Evolutionary conservation across 306 rosid species (phyloP).

Genomic region (Vigna trinervia): DNA sequence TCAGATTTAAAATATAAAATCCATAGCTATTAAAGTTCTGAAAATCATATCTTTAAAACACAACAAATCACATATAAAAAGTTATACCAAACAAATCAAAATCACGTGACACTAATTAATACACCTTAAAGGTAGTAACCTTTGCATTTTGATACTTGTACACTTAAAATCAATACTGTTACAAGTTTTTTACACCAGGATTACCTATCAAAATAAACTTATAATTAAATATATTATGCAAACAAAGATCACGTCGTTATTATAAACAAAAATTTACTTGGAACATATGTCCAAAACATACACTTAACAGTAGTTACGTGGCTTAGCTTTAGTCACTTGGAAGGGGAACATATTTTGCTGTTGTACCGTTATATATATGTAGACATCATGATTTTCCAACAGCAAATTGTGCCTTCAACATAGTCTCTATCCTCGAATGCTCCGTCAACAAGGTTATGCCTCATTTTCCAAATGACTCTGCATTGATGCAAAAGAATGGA

Average conservation of each 20-base stretch:
- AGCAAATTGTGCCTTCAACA: conserved; percentile 1
- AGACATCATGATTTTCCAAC: conserved; percentile 2
- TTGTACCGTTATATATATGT: background rate
- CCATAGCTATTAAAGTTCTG: too few species aligned
- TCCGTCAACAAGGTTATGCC: conserved; percentile 17
- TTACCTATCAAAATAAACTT: too few species aligned
- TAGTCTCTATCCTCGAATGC: background rate
- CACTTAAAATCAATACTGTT: too few species aligned
- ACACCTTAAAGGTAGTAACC: too few species aligned
- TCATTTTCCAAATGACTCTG: background rate
- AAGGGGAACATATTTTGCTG: background rate
- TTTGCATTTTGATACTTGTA: too few species aligned
- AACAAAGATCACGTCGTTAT: background rate
- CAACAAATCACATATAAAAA: too few species aligned
- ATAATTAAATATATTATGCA: too few species aligned
- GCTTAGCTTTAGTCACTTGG: background rate
- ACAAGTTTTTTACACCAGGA: too few species aligned
- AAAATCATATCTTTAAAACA: too few species aligned
- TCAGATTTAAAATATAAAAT: too few species aligned
- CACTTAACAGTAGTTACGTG: background rate
- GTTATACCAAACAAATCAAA: too few species aligned
- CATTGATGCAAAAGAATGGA: conserved; percentile 8
- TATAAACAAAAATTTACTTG: background rate
- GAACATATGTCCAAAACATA: background rate
- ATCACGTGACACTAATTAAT: too few species aligned